Percentiles rank a stretch among this genome's conserved stretches.
Evolutionary conservation across 495 filamentous ascomycete species (phyloP).

Genomic region (Aspergillus wentii): DNA sequence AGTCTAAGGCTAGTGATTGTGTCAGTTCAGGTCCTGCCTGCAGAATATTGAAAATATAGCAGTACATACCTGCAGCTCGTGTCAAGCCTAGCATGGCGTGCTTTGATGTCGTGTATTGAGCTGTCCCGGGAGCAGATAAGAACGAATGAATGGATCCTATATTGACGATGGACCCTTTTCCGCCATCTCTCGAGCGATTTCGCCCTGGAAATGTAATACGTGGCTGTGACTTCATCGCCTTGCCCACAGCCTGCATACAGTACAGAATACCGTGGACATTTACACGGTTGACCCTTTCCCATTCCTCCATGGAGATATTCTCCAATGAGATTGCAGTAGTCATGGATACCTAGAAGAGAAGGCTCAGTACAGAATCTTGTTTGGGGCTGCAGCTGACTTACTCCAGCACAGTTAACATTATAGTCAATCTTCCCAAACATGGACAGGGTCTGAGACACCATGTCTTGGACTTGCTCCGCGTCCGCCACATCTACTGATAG

Average conservation of each 20-base stretch:
- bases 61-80: constrained; percentile 3
- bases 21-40: constrained; percentile 15
- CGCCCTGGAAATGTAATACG: background rate
- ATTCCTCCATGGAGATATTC: too few species aligned
- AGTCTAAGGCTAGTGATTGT: constrained; percentile 20
- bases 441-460: background rate
- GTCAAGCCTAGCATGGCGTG: constrained; percentile 39
- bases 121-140: constrained; percentile 15
- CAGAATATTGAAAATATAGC: background rate
- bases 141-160: constrained; percentile 32
- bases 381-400: too few species aligned
- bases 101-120: constrained; percentile 36
- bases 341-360: too few species aligned
- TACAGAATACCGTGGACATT: background rate
- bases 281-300: background rate
- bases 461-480: background rate
- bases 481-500: background rate
- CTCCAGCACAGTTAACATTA: constrained; percentile 3
- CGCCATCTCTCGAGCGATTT: background rate
- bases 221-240: background rate
- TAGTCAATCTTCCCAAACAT: constrained; percentile 4
- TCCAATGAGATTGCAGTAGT: too few species aligned
- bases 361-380: too few species aligned
- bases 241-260: background rate
- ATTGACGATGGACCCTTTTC: constrained; percentile 27